Base-by-base conservation (phyloP, 73 alveolate genomes). In the Paramecium bursaria region DNA sequence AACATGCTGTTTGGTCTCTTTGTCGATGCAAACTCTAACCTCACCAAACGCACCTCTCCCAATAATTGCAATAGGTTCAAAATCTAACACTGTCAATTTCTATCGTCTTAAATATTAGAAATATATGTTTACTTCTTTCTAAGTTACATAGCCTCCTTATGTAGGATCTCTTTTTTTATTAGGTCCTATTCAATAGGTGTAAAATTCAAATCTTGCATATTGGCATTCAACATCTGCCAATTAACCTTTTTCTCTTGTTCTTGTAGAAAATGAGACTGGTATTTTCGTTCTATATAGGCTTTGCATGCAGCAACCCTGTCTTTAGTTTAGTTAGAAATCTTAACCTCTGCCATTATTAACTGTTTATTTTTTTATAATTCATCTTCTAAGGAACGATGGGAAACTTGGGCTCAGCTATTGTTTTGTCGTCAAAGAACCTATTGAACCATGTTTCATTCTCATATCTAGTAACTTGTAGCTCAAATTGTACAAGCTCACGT, bases 1-100 rank as follows among this genome's bases (percentile, higher is more conserved):
- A 9, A 90, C 95, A 22, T 86, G 86, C 44, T 90, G 88, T 42
- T 88, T 88, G 4, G 93, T 90, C 11, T 52, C 46, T 10, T 57
- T 85, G 50, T 77, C 75, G 25, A 88, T 85, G 50, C 95, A 90
- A 5, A 90, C 87, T 67, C 95, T 75, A 3, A 90, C 95, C 75
- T 90, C 95, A 14, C 95, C 95, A 61, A 90, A 90, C 1, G 95
- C 95, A 4, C 95, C 95, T 90, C 91, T 86, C 9, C 96, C 94
- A 4, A 89, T 86, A 15, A 89, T 89, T 0, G 91, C 54, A 39
- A 86, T 79, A 47, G 92, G 88, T 48, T 89, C 94, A 48, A 89
- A 89, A 49, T 89, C 94, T 3, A 47, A 29, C 21, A 73, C 74
- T 25, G 88, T 49, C 22, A 89, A 48, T 74, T 75, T 89, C 75